Evolutionary conservation across 1,139 yeast species (phyloP).

Genomic region (Yamadazyma friedrichii): DNA sequence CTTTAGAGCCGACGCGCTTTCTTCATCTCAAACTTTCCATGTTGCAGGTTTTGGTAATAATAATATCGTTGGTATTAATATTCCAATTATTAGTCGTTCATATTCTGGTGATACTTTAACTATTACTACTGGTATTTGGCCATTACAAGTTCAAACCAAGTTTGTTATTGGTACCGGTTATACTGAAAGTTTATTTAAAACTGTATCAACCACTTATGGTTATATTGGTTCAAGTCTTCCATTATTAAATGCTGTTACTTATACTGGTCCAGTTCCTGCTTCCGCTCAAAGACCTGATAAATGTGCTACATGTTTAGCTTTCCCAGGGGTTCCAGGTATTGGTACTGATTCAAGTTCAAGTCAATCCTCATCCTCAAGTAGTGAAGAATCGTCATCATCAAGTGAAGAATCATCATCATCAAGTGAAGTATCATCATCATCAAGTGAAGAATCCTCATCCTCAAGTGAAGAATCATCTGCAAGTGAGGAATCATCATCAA

Average conservation of each 20-base stretch:
- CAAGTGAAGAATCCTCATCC: constrained; percentile 3
- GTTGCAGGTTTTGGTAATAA: constrained; percentile 35
- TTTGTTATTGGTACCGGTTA: constrained; percentile 28
- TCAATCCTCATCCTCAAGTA: background rate
- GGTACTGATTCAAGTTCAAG: background rate
- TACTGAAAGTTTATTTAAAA: constrained; percentile 12
- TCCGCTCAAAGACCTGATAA: constrained; percentile 2
- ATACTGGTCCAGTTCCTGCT: constrained; percentile 10
- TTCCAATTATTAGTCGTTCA: constrained; percentile 12
- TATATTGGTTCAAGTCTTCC: constrained; percentile 15
- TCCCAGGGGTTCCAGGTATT: constrained; percentile 9
- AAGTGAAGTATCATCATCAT: constrained; percentile 13
- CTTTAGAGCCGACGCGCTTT: constrained; percentile 20
- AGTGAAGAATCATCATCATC: constrained; percentile 10
- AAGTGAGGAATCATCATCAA: background rate
- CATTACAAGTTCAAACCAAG: constrained; percentile 14
- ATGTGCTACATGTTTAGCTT: constrained; percentile 5
- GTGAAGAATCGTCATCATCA: constrained; percentile 2
- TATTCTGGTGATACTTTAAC: constrained; percentile 13
- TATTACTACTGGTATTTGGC: constrained; percentile 21
- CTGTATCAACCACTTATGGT: constrained; percentile 15
- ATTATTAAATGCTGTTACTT: constrained; percentile 9
- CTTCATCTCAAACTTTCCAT: constrained; percentile 20
- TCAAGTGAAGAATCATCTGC: constrained; percentile 9
- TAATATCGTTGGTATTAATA: constrained; percentile 24